Conservation (phyloP, 2,329 filamentous ascomycete genomes). For the Raffaelea albimanens region DNA sequence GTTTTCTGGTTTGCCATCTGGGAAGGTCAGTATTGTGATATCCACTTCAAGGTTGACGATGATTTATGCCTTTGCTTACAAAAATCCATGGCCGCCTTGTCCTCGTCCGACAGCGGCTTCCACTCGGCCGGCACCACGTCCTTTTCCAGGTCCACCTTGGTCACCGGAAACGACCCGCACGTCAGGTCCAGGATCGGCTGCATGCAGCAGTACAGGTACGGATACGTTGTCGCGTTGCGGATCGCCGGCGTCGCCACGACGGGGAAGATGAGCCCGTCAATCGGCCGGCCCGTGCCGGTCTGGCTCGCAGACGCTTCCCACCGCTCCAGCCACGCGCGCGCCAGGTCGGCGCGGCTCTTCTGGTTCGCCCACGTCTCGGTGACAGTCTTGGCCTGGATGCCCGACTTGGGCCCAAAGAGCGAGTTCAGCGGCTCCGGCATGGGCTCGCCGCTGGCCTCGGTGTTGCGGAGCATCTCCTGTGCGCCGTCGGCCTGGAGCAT, state of each 20-base stretch:
- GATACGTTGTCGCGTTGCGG: slow-evolving; percentile 17
- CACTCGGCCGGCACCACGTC: no score
- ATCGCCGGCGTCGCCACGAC: slow-evolving; percentile 40
- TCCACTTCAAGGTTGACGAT: no score
- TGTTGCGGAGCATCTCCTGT: not conserved
- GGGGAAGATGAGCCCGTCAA: slow-evolving; percentile 46
- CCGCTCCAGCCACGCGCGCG: not conserved
- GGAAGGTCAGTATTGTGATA: no score
- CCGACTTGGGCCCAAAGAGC: slow-evolving; percentile 1
- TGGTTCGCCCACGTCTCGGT: no score
- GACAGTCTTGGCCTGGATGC: no score
- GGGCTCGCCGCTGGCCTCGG: no score
- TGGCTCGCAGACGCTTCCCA: not conserved
- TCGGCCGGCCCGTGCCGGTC: slow-evolving; percentile 27
- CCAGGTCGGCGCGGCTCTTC: not conserved
- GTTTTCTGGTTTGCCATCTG: no score
- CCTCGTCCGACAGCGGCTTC: no score
- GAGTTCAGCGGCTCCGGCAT: not conserved
- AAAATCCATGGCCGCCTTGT: no score
- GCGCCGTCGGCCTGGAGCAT: slow-evolving; percentile 7
- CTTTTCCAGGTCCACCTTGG: no score
- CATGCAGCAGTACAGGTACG: slow-evolving; percentile 55
- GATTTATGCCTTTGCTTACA: no score
- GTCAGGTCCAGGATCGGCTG: slow-evolving; percentile 65
- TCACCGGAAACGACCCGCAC: slow-evolving; percentile 48